These are phyloP conservation scores for Xanthoconium separans DNA, from an alignment of 1,284 basidiomycete genomes.

Conservation along the genomic window DNA sequence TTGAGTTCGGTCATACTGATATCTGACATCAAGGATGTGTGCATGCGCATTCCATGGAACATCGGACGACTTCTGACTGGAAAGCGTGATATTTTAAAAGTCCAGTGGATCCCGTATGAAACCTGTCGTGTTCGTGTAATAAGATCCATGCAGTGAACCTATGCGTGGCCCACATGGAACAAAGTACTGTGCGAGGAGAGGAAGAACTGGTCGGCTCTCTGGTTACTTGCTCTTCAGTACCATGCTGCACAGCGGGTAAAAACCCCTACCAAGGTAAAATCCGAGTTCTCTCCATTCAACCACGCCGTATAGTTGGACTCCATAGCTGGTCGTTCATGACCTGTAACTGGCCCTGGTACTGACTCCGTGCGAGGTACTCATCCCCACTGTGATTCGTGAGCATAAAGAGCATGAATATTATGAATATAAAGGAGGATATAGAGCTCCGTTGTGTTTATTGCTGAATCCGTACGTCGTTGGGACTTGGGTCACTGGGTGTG, in stretches of 20 bases:
- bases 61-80: conserved; percentile 37
- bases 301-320: conserved; percentile 74
- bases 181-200: conserved; percentile 51
- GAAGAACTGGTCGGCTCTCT: conserved; percentile 42
- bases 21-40: conserved; percentile 44
- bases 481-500: no score
- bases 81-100: conserved; percentile 62
- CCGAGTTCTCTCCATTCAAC: conserved; percentile 64
- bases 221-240: conserved; percentile 45
- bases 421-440: conserved; percentile 70
- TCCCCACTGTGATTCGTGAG: conserved; percentile 69
- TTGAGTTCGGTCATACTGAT: conserved; percentile 51
- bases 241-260: not conserved
- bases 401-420: conserved; percentile 72
- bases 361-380: conserved; percentile 57
- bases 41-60: conserved; percentile 52
- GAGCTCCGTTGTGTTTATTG: conserved; percentile 29
- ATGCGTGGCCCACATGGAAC: conserved; percentile 45
- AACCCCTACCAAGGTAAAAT: conserved; percentile 66
- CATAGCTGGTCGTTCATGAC: conserved; percentile 55
- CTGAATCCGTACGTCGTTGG: conserved; percentile 14
- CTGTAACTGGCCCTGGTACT: conserved; percentile 62
- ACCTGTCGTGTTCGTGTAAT: conserved; percentile 74
- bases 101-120: conserved; percentile 64
- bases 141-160: conserved; percentile 51